These are phyloP conservation scores for Fonsecaea pedrosoi DNA, from an alignment of 2,329 filamentous ascomycete genomes.

Conservation along the genomic window DNA sequence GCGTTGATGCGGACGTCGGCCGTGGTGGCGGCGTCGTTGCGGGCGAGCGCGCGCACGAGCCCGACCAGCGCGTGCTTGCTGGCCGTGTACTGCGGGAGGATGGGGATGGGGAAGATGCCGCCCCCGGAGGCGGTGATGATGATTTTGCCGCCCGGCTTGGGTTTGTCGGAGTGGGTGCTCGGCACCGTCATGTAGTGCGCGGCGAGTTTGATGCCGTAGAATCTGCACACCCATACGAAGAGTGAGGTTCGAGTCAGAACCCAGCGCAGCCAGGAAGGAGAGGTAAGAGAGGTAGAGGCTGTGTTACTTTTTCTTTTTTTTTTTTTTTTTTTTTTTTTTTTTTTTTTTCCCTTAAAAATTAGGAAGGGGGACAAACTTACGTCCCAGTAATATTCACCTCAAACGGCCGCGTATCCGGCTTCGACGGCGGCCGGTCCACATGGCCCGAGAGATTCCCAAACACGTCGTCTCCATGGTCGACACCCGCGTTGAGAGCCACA, in stretches of 20 bases:
- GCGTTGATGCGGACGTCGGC: constrained; percentile 43
- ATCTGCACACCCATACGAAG: background rate
- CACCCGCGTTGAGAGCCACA: constrained; percentile 24
- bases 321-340: too few species aligned
- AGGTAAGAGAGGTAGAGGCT: background rate
- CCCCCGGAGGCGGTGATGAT: constrained; percentile 55
- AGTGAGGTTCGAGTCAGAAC: background rate
- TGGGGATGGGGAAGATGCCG: constrained; percentile 49
- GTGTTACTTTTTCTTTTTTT: too few species aligned
- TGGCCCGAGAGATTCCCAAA: constrained; percentile 18
- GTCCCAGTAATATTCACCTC: constrained; percentile 19
- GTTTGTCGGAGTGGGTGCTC: constrained; percentile 49
- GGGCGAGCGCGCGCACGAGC: constrained; percentile 42
- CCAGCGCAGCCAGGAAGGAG: background rate
- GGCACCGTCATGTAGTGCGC: constrained; percentile 57
- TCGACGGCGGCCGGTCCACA: constrained; percentile 6
- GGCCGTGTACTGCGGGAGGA: constrained; percentile 30
- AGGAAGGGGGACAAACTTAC: background rate
- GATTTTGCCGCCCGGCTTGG: constrained; percentile 52
- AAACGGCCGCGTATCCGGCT: constrained; percentile 15
- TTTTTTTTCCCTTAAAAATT: too few species aligned
- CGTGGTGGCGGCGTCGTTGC: constrained; percentile 41
- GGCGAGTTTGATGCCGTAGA: constrained; percentile 58
- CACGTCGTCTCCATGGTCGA: constrained; percentile 24
- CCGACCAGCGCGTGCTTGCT: constrained; percentile 63